These are phyloP conservation scores for Fraxinus greggii DNA, from an alignment of 305 asterid genomes.

Conservation along the genomic window DNA sequence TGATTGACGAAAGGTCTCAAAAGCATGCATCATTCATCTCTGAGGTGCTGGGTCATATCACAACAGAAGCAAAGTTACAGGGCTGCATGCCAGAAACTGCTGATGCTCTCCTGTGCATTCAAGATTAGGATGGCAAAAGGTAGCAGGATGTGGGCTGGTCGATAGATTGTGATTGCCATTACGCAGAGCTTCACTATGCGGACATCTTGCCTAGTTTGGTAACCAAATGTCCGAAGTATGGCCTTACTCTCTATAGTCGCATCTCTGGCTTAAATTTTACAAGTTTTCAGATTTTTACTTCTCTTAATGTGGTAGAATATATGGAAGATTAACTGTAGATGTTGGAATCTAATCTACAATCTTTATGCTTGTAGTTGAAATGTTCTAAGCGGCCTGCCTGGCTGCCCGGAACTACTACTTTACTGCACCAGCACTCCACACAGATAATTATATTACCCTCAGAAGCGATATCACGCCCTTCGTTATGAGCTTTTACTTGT, in stretches of 20 bases:
- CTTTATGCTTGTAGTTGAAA: not conserved
- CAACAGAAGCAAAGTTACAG: not conserved
- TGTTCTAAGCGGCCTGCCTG: not conserved
- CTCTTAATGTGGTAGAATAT: not conserved
- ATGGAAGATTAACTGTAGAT: not conserved
- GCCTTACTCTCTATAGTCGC: not conserved
- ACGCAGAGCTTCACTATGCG: not conserved
- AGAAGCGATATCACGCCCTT: not conserved
- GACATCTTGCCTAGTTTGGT: not conserved
- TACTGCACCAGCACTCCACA: not conserved
- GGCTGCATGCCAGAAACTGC: not conserved
- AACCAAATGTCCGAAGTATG: not conserved
- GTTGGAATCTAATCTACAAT: not conserved
- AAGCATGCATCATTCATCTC: constrained; percentile 37
- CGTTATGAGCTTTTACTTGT: not conserved
- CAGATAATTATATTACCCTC: not conserved
- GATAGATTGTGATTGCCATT: not conserved
- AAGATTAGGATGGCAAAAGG: not conserved
- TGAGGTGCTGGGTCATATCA: not conserved
- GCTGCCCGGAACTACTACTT: not conserved
- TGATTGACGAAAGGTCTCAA: constrained; percentile 51
- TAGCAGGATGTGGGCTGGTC: not conserved
- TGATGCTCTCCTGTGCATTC: not conserved
- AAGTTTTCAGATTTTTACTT: not conserved
- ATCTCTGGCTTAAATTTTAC: not conserved